Evolutionary conservation across 2,329 filamentous ascomycete genomes (phyloP).

Genomic region (Pseudocercospora crystallina): DNA sequence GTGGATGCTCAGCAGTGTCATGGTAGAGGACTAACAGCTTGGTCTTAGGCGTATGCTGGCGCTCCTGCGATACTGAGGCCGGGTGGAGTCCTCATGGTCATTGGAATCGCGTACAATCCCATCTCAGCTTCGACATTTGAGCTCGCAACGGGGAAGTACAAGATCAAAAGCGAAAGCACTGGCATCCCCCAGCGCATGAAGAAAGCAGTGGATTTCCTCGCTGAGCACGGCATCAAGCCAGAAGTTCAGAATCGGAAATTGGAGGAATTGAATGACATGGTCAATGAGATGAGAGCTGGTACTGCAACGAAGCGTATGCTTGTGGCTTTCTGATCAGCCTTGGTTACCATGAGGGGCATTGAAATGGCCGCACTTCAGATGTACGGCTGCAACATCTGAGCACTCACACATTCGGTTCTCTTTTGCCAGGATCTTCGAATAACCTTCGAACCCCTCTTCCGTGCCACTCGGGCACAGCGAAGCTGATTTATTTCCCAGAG

Average conservation of each 20-base stretch:
- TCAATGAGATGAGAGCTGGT: slow-evolving; percentile 22
- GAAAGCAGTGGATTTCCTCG: slow-evolving; percentile 22
- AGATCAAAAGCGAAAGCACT: slow-evolving; percentile 21
- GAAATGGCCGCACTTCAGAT: no score
- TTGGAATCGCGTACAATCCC: slow-evolving; percentile 17
- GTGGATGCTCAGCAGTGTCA: neutral
- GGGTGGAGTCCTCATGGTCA: slow-evolving; percentile 21
- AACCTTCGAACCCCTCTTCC: no score
- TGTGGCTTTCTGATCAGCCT: slow-evolving; percentile 12
- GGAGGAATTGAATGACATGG: slow-evolving; percentile 23
- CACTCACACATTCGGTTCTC: neutral
- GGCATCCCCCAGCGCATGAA: slow-evolving; percentile 21
- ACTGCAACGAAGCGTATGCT: slow-evolving; percentile 22
- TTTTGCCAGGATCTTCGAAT: neutral
- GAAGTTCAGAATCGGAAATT: slow-evolving; percentile 21
- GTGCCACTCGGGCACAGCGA: no score
- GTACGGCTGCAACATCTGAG: no score
- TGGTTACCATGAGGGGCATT: no score
- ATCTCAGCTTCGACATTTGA: slow-evolving; percentile 20
- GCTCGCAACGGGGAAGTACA: slow-evolving; percentile 19
- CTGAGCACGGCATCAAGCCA: slow-evolving; percentile 19
- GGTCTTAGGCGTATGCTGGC: slow-evolving; percentile 18
- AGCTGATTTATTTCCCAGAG: no score
- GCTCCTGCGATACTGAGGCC: slow-evolving; percentile 14
- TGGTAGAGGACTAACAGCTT: neutral